Percentiles rank a stretch among this genome's conserved stretches.
Evolutionary conservation across 306 rosid species (phyloP).

Genomic region (Vigna unguiculata): DNA sequence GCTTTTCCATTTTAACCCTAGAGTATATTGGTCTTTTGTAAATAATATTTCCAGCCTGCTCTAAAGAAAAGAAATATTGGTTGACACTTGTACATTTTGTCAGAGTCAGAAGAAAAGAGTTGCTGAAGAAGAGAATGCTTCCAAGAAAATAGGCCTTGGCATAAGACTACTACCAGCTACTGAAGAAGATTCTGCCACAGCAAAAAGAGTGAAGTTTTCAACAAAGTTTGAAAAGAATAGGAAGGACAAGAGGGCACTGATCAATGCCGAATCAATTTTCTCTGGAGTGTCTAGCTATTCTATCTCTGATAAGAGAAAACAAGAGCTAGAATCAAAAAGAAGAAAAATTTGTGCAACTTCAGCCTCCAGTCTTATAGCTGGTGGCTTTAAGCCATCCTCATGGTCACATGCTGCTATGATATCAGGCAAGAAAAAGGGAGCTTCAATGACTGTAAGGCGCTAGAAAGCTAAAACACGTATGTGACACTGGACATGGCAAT

Average conservation of each 20-base stretch:
- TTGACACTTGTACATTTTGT: constrained; percentile 35
- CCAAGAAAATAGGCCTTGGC: constrained; percentile 73
- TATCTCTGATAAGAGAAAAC: constrained; percentile 53
- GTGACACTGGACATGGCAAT: neutral
- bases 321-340: constrained; percentile 75
- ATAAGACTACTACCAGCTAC: constrained; percentile 76
- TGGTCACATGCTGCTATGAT: constrained; percentile 60
- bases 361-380: constrained; percentile 68
- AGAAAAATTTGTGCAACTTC: constrained; percentile 75
- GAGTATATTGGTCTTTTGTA: neutral
- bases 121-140: constrained; percentile 81
- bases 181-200: constrained; percentile 66
- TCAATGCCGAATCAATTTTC: constrained; percentile 69
- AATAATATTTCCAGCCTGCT: neutral
- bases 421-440: constrained; percentile 50
- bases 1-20: constrained; percentile 17
- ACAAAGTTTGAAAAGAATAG: constrained; percentile 70
- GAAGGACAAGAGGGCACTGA: constrained; percentile 78
- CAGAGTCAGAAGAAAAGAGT: constrained; percentile 94
- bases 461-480: constrained; percentile 35
- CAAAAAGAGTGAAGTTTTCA: constrained; percentile 68
- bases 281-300: constrained; percentile 59
- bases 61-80: neutral
- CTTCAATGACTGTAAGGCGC: constrained; percentile 46
- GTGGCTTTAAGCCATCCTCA: constrained; percentile 72